Evolutionary conservation across 306 rosid genomes (phyloP), one percentile per base, ranked within the genome.

Genomic region (Lathyrus tuberosus): DNA sequence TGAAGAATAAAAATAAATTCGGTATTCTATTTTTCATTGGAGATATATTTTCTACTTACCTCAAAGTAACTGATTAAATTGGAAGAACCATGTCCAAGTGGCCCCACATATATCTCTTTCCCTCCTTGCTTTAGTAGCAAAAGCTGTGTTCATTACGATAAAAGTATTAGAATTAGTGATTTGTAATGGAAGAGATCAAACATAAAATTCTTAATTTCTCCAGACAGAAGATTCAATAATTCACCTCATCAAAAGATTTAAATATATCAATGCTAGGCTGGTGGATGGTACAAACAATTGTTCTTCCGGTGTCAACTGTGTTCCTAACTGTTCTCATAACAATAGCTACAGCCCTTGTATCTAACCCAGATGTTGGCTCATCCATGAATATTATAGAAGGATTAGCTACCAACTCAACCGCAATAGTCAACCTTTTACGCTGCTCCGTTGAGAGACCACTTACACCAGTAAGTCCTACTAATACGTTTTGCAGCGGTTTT

Each of bases 311-410:
- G 79, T 83, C 88, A 0, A 81, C 84, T 4, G 91, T 86, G 81
- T 83, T 86, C 81, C 91, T 78, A 67, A 83, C 88, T 5, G 91
- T 65, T 76, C 91, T 79, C 88, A 83, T 83, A 28, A 86, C 88
- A 58, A 86, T 81, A 1, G 91, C 91, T 11, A 88, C 91, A 42
- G 91, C 91, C 69, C 88, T 78, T 62, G 91, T 88, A 73, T 86
- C 91, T 24, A 86, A 43, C 3, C 91, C 91, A 18, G 91, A 86
- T 71, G 91, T 86, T 69, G 91, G 91, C 70, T 86, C 91, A 77
- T 86, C 91, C 91, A 86, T 86, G 78, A 86, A 86, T 74, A 86
- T 82, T 47, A 86, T 81, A 30, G 86, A 84, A 60, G 91, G 91
- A 71, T 86, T 86, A 5, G 88, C 86, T 18, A 86, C 91, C 26